Base-by-base conservation (phyloP, 2,329 filamentous ascomycete species). In the Helicocarpus griseus region DNA sequence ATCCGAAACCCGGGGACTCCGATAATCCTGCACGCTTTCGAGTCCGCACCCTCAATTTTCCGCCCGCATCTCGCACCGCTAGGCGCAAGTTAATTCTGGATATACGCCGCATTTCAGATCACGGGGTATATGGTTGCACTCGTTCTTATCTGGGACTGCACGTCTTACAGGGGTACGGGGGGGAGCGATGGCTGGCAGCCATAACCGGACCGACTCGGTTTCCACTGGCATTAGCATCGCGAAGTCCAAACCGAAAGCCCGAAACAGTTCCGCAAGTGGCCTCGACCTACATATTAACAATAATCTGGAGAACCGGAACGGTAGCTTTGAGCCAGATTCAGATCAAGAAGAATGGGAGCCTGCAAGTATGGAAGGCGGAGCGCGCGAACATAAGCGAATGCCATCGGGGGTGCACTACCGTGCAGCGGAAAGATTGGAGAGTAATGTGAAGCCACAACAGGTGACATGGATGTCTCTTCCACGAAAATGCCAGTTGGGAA, bases 391-490 rank as follows among this genome's bases (percentile, higher is more conserved):
- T 19, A 46, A 55, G n/a, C 50, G 47, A 50, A n/a, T 51, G 47
- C 33, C 53, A 54, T 13, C 53, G 31, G 3, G 59, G 60, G 28
- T 58, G 31, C 9, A 36, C 46, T 38, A 28, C 31, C 8, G 19
- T 31, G 21, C 46, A 36, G 22, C 31, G 13, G 46, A 26, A 38
- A 35, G 21, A 22, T 26, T 19, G 17, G n/a, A 45, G 28, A 31
- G 43, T 19, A 45, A 45, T 45, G 43, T 45, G 22, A 50, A 43
- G 44, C 39, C 65, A 0, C 57, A 55, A 4, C 59, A 63, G 4
- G 66, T 69, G 31, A 69, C 67, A n/a, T 70, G 67, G 67, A 66
- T 69, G 65, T 65, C 65, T 2, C 60, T 70, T 17, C 68, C 68
- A 29, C 60, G 57, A 28, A 70, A 70, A 57, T 60, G 63, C 24